These are phyloP conservation scores for Knoxia roxburghii DNA, from an alignment of 257 asterid species.

Conservation along the genomic window DNA sequence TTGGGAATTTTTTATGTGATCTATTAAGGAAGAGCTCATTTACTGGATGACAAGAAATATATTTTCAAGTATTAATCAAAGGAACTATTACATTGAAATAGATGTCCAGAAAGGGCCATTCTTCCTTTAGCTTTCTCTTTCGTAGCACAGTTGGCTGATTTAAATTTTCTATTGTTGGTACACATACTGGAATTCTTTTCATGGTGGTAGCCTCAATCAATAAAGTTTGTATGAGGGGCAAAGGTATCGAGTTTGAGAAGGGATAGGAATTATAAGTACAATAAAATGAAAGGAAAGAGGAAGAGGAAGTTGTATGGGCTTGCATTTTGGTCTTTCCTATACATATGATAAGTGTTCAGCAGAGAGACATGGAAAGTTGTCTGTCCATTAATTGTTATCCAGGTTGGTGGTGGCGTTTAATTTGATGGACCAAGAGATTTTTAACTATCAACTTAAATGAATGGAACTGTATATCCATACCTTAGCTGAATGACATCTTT, in stretches of 20 bases:
- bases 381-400: not conserved
- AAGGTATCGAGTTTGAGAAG: too few relatives aligned
- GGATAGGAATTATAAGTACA: not conserved
- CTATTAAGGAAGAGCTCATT: not conserved
- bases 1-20: not conserved
- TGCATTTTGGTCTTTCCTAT: not conserved
- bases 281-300: not conserved
- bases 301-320: not conserved
- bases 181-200: not conserved
- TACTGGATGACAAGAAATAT: not conserved
- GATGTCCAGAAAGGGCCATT: not conserved
- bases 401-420: not conserved
- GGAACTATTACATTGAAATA: not conserved
- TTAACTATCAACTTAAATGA: not conserved
- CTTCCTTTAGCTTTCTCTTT: constrained; percentile 2
- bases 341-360: not conserved
- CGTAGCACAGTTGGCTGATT: not conserved
- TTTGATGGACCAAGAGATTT: not conserved
- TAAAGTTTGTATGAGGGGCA: too few relatives aligned
- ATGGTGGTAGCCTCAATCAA: not conserved
- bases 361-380: not conserved
- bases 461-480: too few relatives aligned
- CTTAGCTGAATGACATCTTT: too few relatives aligned
- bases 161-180: not conserved
- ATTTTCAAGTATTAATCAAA: not conserved